Evolutionary conservation across 805 yeast genomes (phyloP).

Genomic region (Wickerhamomyces tratensis): DNA sequence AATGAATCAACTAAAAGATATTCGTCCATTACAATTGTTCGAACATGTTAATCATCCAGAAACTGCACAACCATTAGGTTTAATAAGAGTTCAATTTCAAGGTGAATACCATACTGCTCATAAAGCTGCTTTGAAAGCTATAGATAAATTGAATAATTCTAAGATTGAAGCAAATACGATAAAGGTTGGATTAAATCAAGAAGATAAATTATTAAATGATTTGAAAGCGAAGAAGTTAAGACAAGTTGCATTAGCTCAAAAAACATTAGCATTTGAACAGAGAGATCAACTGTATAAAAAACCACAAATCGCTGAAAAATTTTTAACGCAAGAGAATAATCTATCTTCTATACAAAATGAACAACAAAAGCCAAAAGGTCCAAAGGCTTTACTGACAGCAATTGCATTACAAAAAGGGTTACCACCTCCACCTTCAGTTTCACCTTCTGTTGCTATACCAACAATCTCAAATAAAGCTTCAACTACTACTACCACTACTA

Average conservation of each 20-base stretch:
- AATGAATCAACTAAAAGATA: conserved; percentile 45
- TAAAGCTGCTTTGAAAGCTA: conserved; percentile 35
- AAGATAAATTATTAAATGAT: conserved; percentile 27
- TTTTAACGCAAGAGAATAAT: too few relatives aligned
- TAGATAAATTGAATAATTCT: conserved; percentile 28
- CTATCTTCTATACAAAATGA: too few relatives aligned
- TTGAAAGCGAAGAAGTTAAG: conserved; percentile 3
- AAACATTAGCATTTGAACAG: background rate
- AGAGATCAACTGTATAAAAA: background rate
- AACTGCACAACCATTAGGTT: conserved; percentile 72
- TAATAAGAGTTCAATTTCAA: conserved; percentile 53
- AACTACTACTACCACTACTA: background rate
- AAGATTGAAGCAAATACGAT: conserved; percentile 44
- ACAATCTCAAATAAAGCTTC: background rate
- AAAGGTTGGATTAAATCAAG: conserved; percentile 42
- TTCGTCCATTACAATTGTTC: conserved; percentile 54
- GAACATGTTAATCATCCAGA: conserved; percentile 57
- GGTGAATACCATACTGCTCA: conserved; percentile 40
- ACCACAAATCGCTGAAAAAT: conserved; percentile 15
- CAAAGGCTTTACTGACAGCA: conserved; percentile 13
- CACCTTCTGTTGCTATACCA: too few relatives aligned
- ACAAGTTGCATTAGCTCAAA: background rate
- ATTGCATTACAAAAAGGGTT: conserved; percentile 2
- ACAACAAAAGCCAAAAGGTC: conserved; percentile 13
- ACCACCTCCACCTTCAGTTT: background rate